These are phyloP conservation scores for Parastagonospora nodorum DNA, from an alignment of 2,329 filamentous ascomycete genomes.

Conservation along the genomic window DNA sequence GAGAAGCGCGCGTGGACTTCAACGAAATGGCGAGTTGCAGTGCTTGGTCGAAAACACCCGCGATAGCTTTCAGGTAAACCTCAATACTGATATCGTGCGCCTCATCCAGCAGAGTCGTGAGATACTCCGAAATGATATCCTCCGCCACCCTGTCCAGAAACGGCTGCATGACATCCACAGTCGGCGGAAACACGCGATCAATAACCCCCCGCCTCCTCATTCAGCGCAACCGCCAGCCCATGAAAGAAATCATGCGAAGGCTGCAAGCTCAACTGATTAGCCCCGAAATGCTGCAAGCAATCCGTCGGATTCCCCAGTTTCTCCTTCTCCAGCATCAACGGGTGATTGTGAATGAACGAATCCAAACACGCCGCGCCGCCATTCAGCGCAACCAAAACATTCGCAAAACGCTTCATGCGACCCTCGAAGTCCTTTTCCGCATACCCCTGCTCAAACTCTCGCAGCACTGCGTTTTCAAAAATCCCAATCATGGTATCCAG, in stretches of 20 bases:
- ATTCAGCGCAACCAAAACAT: constrained; percentile 81
- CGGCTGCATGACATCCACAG: constrained; percentile 71
- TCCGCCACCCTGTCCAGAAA: constrained; percentile 84
- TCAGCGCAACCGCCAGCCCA: constrained; percentile 72
- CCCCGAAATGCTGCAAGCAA: constrained; percentile 72
- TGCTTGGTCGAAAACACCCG: constrained; percentile 85
- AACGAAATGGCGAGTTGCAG: constrained; percentile 76
- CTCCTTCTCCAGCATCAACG: constrained; percentile 75
- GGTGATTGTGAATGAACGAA: constrained; percentile 86
- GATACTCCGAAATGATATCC: constrained; percentile 82
- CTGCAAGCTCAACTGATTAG: constrained; percentile 72
- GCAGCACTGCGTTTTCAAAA: constrained; percentile 88
- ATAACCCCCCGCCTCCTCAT: constrained; percentile 81
- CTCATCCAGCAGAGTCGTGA: constrained; percentile 85
- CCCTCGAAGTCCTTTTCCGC: constrained; percentile 87
- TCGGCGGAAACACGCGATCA: constrained; percentile 77
- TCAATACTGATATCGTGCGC: constrained; percentile 75
- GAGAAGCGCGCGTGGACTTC: constrained; percentile 67
- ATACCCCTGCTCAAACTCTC: constrained; percentile 92
- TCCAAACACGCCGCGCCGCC: constrained; percentile 80
- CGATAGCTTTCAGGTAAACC: constrained; percentile 82
- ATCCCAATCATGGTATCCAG: constrained; percentile 75
- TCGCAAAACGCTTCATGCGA: constrained; percentile 85
- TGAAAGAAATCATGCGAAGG: constrained; percentile 84
- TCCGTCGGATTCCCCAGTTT: constrained; percentile 76